phyloP scores from a whole-genome alignment of 2,329 filamentous ascomycete species.

The Cordyceps cicadae region DNA sequence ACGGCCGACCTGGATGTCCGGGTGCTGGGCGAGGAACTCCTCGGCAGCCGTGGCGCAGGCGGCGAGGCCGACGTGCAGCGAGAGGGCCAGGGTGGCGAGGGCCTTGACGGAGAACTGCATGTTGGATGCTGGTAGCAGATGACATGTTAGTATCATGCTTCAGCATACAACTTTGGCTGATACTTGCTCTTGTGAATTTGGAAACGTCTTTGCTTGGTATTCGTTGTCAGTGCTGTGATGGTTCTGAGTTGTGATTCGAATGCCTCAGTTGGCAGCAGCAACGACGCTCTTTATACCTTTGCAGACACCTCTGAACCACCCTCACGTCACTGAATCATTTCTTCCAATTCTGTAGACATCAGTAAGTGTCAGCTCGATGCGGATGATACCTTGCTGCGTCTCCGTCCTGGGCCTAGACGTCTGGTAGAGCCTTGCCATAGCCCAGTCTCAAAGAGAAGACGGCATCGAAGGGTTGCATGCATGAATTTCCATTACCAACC shows the following conservation, averaged over 20 bases:
- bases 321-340: neutral
- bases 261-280: neutral
- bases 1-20: conserved; percentile 14
- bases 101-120: neutral
- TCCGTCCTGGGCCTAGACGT: neutral
- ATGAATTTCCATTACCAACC: neutral
- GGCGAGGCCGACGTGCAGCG: neutral
- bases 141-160: neutral
- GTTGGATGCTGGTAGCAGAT: neutral
- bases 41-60: neutral
- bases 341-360: neutral
- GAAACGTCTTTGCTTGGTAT: neutral
- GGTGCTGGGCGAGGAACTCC: conserved; percentile 12
- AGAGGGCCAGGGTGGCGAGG: neutral
- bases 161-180: neutral
- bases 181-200: neutral
- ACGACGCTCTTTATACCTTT: neutral
- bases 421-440: neutral
- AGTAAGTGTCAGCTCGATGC: neutral
- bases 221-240: neutral
- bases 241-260: neutral
- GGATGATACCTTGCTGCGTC: neutral
- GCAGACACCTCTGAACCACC: neutral
- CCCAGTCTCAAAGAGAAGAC: neutral
- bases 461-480: neutral